Evolutionary conservation across 1,284 basidiomycete species (phyloP), one percentile per base, ranked within the genome.

Genomic region (Sanguinoderma infundibulare): DNA sequence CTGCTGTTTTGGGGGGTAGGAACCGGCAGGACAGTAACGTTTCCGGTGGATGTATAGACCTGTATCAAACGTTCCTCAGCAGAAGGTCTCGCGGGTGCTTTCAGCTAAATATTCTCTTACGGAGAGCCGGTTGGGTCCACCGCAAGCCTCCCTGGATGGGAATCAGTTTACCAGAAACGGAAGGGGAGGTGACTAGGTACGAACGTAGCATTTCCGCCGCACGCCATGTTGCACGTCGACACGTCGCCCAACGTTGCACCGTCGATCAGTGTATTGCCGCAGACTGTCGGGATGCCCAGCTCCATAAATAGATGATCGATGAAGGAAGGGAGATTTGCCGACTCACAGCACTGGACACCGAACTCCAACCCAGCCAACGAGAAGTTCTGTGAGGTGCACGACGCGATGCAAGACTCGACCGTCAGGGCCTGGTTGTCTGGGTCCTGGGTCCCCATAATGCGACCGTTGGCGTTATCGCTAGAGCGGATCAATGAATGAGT

Each of bases 91-190:
- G 28, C 53, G 55, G 63, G 58, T 30, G 59, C 49, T 62, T 55
- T 44, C 44, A 39, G 32, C n/a, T n/a, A 22, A 44, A 15, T 26
- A 51, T 28, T 28, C 17, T 47, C 70, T 51, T 56, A 75, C 83
- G 0, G 88, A 90, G 47, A 92, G 71, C n/a, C 85, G 81, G 68
- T 86, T 87, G 1, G 85, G 82, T 10, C 85, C 89, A 67, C 91
- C 91, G 65, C 90, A 92, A 44, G 84, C 83, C 73, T 90, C 80
- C 26, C 87, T 90, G 66, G 50, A 52, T 58, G 39, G 50, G 51
- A 22, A 30, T 54, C 46, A 68, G 60, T 10, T 17, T 49, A 44
- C 44, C 55, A 39, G 49, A 51, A 36, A 36, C 20, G n/a, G 12
- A 30, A 34, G 35, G 15, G 14, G 36, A 52, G 50, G 30, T 52